Base-by-base conservation (phyloP, 2,329 filamentous ascomycete species). In the Diplodia seriata region DNA sequence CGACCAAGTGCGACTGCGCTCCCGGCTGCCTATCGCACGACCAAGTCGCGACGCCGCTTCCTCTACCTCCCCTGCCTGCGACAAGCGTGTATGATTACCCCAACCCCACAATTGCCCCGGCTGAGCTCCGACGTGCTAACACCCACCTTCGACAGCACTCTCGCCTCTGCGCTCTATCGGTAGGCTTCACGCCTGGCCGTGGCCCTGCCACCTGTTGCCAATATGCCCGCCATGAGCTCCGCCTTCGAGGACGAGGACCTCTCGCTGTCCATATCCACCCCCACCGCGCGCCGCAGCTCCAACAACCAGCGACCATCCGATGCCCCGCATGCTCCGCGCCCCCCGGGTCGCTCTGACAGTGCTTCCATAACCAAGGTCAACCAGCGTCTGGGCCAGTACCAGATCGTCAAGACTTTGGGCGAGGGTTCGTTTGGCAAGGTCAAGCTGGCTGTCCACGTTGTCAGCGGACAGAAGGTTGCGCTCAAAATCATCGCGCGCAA, bases 401-500 rank as follows among this genome's bases (percentile, higher is more conserved):
- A 91, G 74, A 90, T 97, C 68, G 85, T 97, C 73, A 90, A 90
- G 78, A 97, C 94, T 18, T 86, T 99, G 15, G 95, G 95, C 68
- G 95, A 99, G 82, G 95, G 95, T 56, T 97, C 94, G 2, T 99
- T 99, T 79, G 95, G 95, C 74, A 99, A 99, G 83, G 95, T 99
- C 78, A 98, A 98, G 85, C 87, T 99, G 74, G 95, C 95, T 26
- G 91, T 94, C 51, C 95, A 99, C 78, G 89, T 93, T 75, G 89
- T 93, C 73, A 98, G 92, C 72, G 92, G 92, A 71, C 94, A 98
- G 80, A 92, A 97, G 82, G 95, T 99, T 62, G 95, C 95, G 33
- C 86, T 99, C 77, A 99, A 99, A 85, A 97, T 98, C 77, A 99
- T 99, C 76, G 92, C 93, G 51, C 88, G 95, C 72, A 95, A 95